phyloP scores from a whole-genome alignment of 768 basidiomycete species.

The Pisolithus orientalis region DNA sequence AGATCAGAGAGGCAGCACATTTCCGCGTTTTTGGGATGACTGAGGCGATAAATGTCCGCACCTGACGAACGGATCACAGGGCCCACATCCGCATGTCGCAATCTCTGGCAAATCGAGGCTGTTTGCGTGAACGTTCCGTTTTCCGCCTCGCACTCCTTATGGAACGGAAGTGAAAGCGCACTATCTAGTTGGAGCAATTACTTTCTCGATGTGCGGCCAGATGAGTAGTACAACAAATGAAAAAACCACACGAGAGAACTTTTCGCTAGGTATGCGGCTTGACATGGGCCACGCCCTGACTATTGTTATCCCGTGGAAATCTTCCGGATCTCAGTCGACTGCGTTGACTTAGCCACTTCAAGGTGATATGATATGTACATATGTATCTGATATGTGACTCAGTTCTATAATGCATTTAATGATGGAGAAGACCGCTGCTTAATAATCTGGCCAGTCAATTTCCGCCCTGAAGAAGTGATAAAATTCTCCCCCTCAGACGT shows the following conservation, averaged over 20 bases:
- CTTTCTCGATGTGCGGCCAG: too few species aligned
- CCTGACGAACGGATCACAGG: slow-evolving; percentile 22
- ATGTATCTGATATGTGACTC: too few species aligned
- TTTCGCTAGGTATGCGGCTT: too few species aligned
- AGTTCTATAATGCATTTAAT: background rate
- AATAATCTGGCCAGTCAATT: slow-evolving; percentile 8
- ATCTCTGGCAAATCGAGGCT: slow-evolving; percentile 13
- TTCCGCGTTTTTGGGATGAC: slow-evolving; percentile 20
- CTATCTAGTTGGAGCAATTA: too few species aligned
- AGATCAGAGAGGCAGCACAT: slow-evolving; percentile 16
- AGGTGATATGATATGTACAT: too few species aligned
- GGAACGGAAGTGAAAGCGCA: slow-evolving; percentile 21
- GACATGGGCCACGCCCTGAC: background rate
- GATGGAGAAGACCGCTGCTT: slow-evolving; percentile 15
- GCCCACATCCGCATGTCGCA: slow-evolving; percentile 11
- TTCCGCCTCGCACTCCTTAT: slow-evolving; percentile 18
- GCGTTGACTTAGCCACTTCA: too few species aligned
- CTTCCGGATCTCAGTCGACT: too few species aligned
- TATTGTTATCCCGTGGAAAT: background rate
- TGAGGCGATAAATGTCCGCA: slow-evolving; percentile 27
- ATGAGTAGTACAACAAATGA: too few species aligned
- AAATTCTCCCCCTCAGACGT: slow-evolving; percentile 13
- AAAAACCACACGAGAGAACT: too few species aligned
- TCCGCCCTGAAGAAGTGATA: slow-evolving; percentile 11
- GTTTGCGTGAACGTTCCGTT: slow-evolving; percentile 5